Percentiles rank a stretch among this genome's conserved stretches.
Evolutionary conservation across 2,329 filamentous ascomycete genomes (phyloP).

Genomic region (Fusarium dimerum): DNA sequence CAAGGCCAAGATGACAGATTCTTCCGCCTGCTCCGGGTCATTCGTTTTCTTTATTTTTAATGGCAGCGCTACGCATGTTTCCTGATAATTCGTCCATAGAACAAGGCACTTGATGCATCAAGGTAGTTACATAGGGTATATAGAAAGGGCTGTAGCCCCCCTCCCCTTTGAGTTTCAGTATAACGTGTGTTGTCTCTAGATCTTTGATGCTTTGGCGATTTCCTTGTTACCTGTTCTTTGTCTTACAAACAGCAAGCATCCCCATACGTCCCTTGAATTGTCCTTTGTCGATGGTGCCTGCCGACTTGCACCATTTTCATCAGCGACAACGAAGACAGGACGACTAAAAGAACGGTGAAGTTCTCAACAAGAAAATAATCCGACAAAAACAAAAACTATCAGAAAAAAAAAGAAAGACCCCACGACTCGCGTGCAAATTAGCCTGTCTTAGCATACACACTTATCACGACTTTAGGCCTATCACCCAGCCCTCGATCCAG

Average conservation of each 20-base stretch:
- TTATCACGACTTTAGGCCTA: slow-evolving; percentile 23
- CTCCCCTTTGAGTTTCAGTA: not conserved
- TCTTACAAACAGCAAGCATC: too few relatives aligned
- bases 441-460: not conserved
- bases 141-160: not conserved
- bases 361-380: too few relatives aligned
- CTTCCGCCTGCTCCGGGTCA: not conserved
- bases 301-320: too few relatives aligned
- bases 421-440: not conserved
- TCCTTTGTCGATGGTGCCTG: too few relatives aligned
- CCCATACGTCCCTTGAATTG: too few relatives aligned
- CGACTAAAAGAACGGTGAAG: too few relatives aligned
- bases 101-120: too few relatives aligned
- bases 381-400: too few relatives aligned
- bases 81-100: too few relatives aligned
- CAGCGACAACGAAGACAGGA: too few relatives aligned
- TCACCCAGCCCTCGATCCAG: slow-evolving; percentile 21
- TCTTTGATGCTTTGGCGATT: not conserved
- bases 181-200: not conserved
- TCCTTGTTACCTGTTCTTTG: too few relatives aligned
- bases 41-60: not conserved
- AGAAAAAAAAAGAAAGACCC: not conserved
- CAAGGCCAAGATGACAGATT: not conserved
- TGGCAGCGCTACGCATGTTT: not conserved
- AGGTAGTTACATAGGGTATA: not conserved